phyloP scores from a whole-genome alignment of 2,329 filamentous ascomycete species.

The Cladosporium sp. region DNA sequence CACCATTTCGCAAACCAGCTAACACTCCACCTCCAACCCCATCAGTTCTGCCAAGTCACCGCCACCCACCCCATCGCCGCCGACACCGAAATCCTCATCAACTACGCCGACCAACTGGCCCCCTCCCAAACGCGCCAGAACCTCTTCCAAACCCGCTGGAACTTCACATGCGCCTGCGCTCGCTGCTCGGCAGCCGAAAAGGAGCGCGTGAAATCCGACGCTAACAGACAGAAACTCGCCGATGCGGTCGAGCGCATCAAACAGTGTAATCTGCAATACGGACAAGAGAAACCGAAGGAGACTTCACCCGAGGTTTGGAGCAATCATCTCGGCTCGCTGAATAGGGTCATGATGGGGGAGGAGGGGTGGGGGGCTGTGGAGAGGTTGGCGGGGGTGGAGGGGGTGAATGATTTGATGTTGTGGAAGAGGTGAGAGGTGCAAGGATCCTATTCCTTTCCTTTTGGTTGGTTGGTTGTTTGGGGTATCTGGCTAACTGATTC shows the following conservation, averaged over 20 bases:
- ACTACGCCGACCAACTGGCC: neutral
- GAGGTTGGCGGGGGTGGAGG: neutral
- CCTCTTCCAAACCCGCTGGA: neutral
- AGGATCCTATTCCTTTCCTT: no score
- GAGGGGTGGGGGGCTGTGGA: neutral
- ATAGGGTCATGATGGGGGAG: neutral
- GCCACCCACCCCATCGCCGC: neutral
- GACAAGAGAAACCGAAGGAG: neutral
- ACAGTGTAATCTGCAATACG: neutral
- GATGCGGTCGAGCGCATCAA: neutral
- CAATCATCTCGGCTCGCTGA: neutral
- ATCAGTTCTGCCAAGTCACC: neutral
- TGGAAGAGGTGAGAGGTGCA: no score
- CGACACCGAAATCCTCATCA: slow-evolving; percentile 5
- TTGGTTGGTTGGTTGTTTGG: neutral
- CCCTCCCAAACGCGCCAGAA: neutral
- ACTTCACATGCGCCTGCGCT: slow-evolving; percentile 1
- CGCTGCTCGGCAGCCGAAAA: neutral
- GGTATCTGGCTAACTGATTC: neutral
- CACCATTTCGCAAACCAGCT: neutral
- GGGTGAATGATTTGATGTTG: neutral
- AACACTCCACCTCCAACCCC: neutral
- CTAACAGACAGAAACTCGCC: neutral
- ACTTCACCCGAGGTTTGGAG: neutral
- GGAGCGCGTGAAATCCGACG: neutral